Percentiles rank a stretch among this genome's conserved stretches.
phyloP scores from a whole-genome alignment of 1,284 basidiomycete genomes.

The Porogramme epimiltina region DNA sequence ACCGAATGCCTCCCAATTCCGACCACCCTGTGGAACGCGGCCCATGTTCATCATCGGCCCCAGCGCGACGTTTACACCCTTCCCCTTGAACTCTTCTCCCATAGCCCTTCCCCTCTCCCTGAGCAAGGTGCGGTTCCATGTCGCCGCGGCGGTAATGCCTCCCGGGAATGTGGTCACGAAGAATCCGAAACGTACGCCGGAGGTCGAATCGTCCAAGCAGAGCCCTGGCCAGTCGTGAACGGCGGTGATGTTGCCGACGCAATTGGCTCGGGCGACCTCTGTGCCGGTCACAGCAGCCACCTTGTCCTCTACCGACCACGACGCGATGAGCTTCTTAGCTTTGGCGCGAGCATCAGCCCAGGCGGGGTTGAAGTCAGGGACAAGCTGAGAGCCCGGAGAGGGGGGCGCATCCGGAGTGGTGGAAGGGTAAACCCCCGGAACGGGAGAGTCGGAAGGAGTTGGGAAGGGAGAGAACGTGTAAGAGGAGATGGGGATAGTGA shows the following conservation, averaged over 20 bases:
- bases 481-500: slow-evolving; percentile 15
- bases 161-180: slow-evolving; percentile 64
- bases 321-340: slow-evolving; percentile 37
- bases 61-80: slow-evolving; percentile 77
- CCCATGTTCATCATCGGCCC: slow-evolving; percentile 75
- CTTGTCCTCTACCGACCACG: slow-evolving; percentile 43
- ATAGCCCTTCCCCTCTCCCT: slow-evolving; percentile 74
- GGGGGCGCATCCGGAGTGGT: slow-evolving; percentile 33
- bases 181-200: slow-evolving; percentile 46
- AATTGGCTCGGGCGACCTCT: slow-evolving; percentile 46
- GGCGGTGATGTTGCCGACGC: slow-evolving; percentile 45
- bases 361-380: slow-evolving; percentile 47
- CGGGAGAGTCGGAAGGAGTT: slow-evolving; percentile 31
- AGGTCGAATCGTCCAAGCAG: slow-evolving; percentile 63
- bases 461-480: slow-evolving; percentile 33
- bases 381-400: slow-evolving; percentile 28
- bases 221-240: slow-evolving; percentile 54
- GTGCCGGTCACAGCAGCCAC: slow-evolving; percentile 43
- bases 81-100: slow-evolving; percentile 77
- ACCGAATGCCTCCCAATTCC: slow-evolving; percentile 89
- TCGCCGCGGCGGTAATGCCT: slow-evolving; percentile 57
- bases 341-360: slow-evolving; percentile 42
- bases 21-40: slow-evolving; percentile 63
- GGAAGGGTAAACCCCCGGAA: slow-evolving; percentile 31
- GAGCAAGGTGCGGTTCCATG: slow-evolving; percentile 67